Evolutionary conservation across 2,329 filamentous ascomycete genomes (phyloP).

Genomic region (Aphanocladium album): DNA sequence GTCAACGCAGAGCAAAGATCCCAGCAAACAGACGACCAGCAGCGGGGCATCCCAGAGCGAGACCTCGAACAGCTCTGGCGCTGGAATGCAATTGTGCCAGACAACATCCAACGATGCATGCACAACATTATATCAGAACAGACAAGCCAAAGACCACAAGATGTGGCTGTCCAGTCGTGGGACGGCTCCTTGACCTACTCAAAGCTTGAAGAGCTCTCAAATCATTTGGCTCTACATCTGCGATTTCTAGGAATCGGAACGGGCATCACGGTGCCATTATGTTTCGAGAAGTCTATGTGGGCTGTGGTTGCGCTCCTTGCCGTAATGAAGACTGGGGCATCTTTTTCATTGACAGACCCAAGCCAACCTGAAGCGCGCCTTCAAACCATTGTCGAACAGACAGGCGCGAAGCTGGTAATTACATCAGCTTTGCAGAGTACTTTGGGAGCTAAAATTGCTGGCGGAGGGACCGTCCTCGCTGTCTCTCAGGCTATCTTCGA

Average conservation of each 20-base stretch:
- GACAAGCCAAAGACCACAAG: conserved; percentile 31
- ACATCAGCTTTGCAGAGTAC: conserved; percentile 35
- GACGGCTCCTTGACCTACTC: conserved; percentile 43
- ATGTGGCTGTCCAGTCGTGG: conserved; percentile 44
- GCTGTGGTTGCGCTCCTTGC: conserved; percentile 40
- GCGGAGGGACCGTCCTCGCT: conserved; percentile 28
- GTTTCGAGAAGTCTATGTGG: conserved; percentile 46
- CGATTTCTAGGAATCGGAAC: conserved; percentile 29
- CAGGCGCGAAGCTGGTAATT: conserved; percentile 33
- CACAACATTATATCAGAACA: conserved; percentile 42
- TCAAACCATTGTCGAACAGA: conserved; percentile 40
- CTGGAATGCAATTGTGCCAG: conserved; percentile 40
- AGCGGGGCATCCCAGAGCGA: conserved; percentile 19
- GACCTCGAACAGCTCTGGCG: conserved; percentile 41
- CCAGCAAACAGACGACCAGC: neutral
- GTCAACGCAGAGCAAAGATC: neutral
- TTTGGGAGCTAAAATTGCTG: conserved; percentile 33
- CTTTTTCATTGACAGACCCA: conserved; percentile 43
- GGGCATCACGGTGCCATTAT: conserved; percentile 43
- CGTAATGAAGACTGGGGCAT: conserved; percentile 44
- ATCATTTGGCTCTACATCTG: conserved; percentile 36
- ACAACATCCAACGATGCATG: conserved; percentile 37
- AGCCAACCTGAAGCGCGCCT: conserved; percentile 42
- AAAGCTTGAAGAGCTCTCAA: conserved; percentile 39
- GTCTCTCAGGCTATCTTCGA: conserved; percentile 27